phyloP scores from a whole-genome alignment of 306 rosid species.

The Arachis hypogaea region DNA sequence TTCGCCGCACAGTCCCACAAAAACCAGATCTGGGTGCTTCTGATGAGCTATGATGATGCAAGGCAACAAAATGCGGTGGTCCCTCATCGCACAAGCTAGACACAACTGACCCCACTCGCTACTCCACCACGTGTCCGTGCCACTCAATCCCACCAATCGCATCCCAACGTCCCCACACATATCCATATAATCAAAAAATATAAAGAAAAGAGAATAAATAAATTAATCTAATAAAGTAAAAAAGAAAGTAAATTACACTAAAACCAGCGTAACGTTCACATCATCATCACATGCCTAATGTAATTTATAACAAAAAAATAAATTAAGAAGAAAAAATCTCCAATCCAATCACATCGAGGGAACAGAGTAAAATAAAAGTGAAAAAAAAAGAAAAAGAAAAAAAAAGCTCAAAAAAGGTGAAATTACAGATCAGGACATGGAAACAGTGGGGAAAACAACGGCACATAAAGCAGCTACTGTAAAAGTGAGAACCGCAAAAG shows the following conservation, averaged over 20 bases:
- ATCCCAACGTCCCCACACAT: conserved; percentile 21
- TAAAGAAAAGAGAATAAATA: background rate
- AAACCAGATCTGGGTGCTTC: conserved; percentile 8
- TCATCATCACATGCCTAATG: conserved; percentile 41
- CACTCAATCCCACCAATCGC: conserved; percentile 27
- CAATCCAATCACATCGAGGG: conserved; percentile 31
- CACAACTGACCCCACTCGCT: conserved; percentile 39
- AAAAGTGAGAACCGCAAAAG: conserved; percentile 43
- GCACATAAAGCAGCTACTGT: conserved; percentile 46
- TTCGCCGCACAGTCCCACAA: conserved; percentile 43
- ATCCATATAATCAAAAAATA: background rate
- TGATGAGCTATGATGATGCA: background rate
- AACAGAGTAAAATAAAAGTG: background rate
- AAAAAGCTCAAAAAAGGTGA: conserved; percentile 19
- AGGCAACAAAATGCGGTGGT: conserved; percentile 5
- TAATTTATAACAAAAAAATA: conserved; percentile 32
- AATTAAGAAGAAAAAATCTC: conserved; percentile 26
- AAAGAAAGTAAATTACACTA: background rate
- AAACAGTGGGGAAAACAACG: conserved; percentile 43
- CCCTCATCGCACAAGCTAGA: background rate
- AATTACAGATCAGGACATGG: conserved; percentile 63
- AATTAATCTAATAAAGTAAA: background rate
- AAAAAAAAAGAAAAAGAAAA: background rate
- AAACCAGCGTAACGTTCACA: conserved; percentile 20
- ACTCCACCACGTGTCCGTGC: conserved; percentile 45